A percentile compares a stretch with the other conserved stretches of the same genome.
phyloP scores from a whole-genome alignment of 169 alveolate species.

The Babesia caballi region DNA sequence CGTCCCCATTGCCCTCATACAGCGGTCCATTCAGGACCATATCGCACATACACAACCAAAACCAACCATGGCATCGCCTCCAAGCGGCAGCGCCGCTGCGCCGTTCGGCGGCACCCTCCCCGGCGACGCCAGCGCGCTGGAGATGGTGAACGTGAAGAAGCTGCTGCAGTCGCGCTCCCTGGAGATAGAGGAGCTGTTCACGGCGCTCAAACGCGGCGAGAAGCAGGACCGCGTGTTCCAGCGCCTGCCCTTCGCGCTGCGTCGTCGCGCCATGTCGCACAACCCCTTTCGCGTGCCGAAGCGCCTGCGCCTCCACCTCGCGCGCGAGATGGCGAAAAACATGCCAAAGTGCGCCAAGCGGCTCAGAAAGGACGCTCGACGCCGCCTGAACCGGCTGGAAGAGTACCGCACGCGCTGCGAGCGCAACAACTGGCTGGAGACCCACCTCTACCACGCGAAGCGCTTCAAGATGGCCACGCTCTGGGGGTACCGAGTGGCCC shows the following conservation, averaged over 20 bases:
- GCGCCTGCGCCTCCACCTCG: constrained; percentile 69
- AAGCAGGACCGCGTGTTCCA: constrained; percentile 80
- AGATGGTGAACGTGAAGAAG: constrained; percentile 56
- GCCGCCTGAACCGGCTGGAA: constrained; percentile 67
- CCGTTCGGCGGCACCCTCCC: constrained; percentile 51
- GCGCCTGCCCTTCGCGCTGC: constrained; percentile 82
- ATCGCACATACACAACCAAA: background rate
- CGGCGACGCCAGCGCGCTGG: constrained; percentile 49
- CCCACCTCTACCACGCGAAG: constrained; percentile 91
- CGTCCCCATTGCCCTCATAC: too few species aligned
- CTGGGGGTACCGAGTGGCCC: constrained; percentile 88
- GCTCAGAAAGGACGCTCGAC: constrained; percentile 37
- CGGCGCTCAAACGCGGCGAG: constrained; percentile 14
- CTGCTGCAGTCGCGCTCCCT: constrained; percentile 43
- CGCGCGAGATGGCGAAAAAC: constrained; percentile 73
- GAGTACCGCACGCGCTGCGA: constrained; percentile 69
- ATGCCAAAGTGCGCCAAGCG: constrained; percentile 72
- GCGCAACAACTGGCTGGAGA: constrained; percentile 86
- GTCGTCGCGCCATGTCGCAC: constrained; percentile 94
- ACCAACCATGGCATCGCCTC: background rate
- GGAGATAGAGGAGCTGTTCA: constrained; percentile 56
- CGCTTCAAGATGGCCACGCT: constrained; percentile 85
- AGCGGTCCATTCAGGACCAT: too few species aligned
- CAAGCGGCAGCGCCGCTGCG: background rate
- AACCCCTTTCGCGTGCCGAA: constrained; percentile 90